Conservation (phyloP, 2,329 filamentous ascomycete genomes). For the Geosmithia flava region DNA sequence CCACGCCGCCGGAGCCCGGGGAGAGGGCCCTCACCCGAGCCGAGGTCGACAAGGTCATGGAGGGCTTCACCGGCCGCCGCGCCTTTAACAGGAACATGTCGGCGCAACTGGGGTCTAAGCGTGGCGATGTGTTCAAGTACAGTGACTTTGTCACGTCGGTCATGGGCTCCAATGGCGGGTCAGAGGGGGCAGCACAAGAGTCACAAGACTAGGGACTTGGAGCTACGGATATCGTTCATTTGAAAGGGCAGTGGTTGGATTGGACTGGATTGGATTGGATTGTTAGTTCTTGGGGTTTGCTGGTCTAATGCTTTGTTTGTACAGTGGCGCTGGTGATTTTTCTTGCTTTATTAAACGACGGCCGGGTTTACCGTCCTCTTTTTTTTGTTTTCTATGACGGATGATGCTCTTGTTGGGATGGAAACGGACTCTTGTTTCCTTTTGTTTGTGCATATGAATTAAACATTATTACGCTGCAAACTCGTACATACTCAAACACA, state of each 20-base stretch:
- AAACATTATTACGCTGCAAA: too few species aligned
- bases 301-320: too few species aligned
- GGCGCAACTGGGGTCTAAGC: conserved; percentile 40
- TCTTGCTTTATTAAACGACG: not conserved
- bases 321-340: too few species aligned
- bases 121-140: conserved; percentile 87
- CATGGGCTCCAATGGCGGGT: conserved; percentile 36
- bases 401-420: not conserved
- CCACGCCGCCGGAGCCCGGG: conserved; percentile 68
- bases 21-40: conserved; percentile 49
- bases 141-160: conserved; percentile 76
- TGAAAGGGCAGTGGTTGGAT: not conserved
- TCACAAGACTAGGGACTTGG: conserved; percentile 7
- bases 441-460: not conserved
- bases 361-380: not conserved
- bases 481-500: too few species aligned
- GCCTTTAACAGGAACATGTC: conserved; percentile 60
- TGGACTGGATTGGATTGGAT: not conserved
- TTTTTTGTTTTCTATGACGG: too few species aligned
- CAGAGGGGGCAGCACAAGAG: conserved; percentile 18
- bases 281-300: too few species aligned
- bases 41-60: conserved; percentile 80
- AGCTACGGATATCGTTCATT: not conserved
- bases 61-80: conserved; percentile 71
- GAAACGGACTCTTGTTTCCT: not conserved